phyloP scores from a whole-genome alignment of 352 stramenopile species.

The Phytopythium helicoides region DNA sequence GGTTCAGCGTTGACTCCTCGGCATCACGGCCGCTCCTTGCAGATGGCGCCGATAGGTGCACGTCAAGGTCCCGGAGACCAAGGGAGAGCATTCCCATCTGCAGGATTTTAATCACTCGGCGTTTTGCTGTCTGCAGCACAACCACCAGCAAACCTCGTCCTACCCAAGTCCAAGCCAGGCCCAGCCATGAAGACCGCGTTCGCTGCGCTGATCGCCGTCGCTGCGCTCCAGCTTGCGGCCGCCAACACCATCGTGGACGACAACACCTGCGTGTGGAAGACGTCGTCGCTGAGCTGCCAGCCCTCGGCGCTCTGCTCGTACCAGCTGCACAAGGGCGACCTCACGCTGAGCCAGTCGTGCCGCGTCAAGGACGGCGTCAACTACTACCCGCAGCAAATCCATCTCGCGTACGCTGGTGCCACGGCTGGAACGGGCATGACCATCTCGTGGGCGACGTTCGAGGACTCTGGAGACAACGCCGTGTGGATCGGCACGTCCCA shows the following conservation, averaged over 20 bases:
- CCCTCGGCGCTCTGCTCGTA: constrained; percentile 17
- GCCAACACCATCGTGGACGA: constrained; percentile 26
- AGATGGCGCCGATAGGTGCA: too few species aligned
- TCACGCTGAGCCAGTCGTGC: constrained; percentile 28
- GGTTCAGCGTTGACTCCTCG: too few species aligned
- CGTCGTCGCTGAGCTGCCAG: constrained; percentile 13
- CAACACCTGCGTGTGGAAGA: constrained; percentile 31
- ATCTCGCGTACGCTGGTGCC: constrained; percentile 31
- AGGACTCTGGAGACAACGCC: constrained; percentile 21
- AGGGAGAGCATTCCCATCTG: too few species aligned
- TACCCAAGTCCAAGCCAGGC: too few species aligned
- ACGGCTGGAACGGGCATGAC: constrained; percentile 32
- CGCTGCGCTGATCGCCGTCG: not conserved
- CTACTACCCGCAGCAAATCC: constrained; percentile 37
- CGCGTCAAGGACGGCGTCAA: constrained; percentile 21
- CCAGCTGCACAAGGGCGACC: constrained; percentile 21
- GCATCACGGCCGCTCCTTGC: too few species aligned
- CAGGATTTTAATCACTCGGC: too few species aligned
- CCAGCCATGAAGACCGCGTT: not conserved
- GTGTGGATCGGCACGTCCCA: constrained; percentile 38
- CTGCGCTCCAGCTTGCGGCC: not conserved
- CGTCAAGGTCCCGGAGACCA: too few species aligned
- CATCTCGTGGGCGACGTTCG: constrained; percentile 45
- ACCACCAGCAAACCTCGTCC: too few species aligned
- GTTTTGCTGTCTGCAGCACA: too few species aligned